Evolutionary conservation across 805 yeast species (phyloP), one percentile per base, ranked within the genome.

Genomic region (Nakazawaea peltata): DNA sequence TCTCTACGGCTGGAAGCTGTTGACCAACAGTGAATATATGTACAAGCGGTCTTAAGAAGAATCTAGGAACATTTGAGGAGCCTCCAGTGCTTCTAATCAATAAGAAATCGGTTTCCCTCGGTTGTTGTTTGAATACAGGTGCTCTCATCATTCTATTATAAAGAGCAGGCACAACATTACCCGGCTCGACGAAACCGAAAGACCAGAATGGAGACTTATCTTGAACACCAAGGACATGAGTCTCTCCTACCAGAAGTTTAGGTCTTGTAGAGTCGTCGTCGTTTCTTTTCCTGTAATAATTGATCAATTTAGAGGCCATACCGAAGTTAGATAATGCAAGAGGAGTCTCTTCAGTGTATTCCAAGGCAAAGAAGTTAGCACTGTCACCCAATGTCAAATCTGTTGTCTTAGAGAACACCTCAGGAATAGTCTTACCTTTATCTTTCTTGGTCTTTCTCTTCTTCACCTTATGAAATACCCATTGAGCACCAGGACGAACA

Each of bases 131-230:
- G 63, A 85, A 90, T 2, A 90, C 71, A 0, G 98, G 98, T 0
- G 98, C 97, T 42, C 98, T 64, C 4, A 81, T 56, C 81, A 92
- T 80, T 48, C 86, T 82, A 54, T 90, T 92, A 61, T 92, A 92
- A 31, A 90, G 61, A 0, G 98, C 84, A 1, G 97, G 97, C 3
- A 88, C 96, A 37, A 86, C 75, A 47, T 81, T 85, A 2, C 98
- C 98, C 3, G 87, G 84, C 30, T 86, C 95, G 6, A 92, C 97
- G 60, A 82, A 84, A 1, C 98, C 98, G 62, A 87, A 92, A 55
- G 88, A 92, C 97, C 98, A 92, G 54, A 92, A 92, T 10, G 98
- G 97, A 6, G 95, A 84, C 48, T 94, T 71, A 58, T 92, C 98
- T 53, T 88, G 95, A 1, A 85, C 84, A n/a, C 96, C 97, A 25